Evolutionary conservation across 2,329 filamentous ascomycete species (phyloP), one percentile per base, ranked within the genome.

Genomic region (Nannizziopsis barbatae): DNA sequence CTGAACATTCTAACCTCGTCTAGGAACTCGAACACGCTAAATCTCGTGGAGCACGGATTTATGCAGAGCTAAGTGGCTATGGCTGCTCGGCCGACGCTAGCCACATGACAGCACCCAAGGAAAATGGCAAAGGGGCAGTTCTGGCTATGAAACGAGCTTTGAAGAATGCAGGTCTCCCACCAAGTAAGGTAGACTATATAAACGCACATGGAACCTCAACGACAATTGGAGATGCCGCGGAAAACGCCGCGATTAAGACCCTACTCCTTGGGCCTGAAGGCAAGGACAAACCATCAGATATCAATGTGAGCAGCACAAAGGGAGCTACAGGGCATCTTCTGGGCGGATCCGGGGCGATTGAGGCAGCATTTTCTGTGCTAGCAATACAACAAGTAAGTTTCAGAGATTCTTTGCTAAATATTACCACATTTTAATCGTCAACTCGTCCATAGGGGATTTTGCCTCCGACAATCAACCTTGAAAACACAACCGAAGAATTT

Each of bases 151-250:
- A 77, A 62, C 79, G 79, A 55, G 89, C 90, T 0, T 67, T 98
- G 51, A 80, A 75, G 57, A 78, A 85, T 60, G 87, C 88, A 0
- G 67, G 74, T 0, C 60, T 94, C 33, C 73, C 72, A 45, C 89
- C 92, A 0, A 67, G 67, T 0, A 69, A 80, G 36, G 80, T 98
- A 3, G 86, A 89, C 63, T 98, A 98, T 63, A 77, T 98, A 61
- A 98, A 96, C 60, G 92, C 92, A 1, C 92, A 98, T 62, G 92
- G 90, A 0, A 98, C 92, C 1, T 86, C 85, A 17, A 98, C 90
- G 0, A 65, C 74, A 5, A 75, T 96, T 2, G 92, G 92, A 0
- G 92, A 98, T 67, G 76, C 78, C 17, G 90, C 92, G 1, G 92
- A 98, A 68, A 90, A 90, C 44, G 70, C 73, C 6, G 92, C 92